Base-by-base conservation (phyloP, 208 protist species). In the Naegleria gruberi region DNA sequence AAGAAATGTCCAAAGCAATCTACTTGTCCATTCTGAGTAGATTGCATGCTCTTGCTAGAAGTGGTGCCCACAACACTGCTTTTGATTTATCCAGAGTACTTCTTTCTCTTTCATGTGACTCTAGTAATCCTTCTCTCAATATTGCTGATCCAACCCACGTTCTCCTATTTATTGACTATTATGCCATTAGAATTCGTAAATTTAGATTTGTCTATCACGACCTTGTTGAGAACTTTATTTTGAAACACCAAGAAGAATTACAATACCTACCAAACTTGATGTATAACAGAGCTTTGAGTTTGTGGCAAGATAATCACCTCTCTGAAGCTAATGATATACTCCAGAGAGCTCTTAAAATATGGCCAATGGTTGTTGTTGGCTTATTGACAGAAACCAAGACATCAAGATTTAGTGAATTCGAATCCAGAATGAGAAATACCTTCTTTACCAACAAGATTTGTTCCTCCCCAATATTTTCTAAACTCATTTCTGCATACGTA, bases 141-240 rank as follows among this genome's bases (percentile, higher is more conserved):
- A 30, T 42, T 34, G 42, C 17, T 46, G 82, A 86, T 46, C 82
- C 82, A 42, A 40, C 19, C 1, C 82, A 86, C 43, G 42, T 86
- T 47, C 34, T 86, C 17, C 34, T 86, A 46, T 86, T 86, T 46
- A 46, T 86, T 42, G 82, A 86, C n/a, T 86, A 47, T 30, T 86
- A 86, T 86, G 82, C 82, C 0, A 8, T 86, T 44, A 23, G 82
- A 15, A 37, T 40, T 86, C 30, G 42, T 42, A 43, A 86, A 86
- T 46, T 42, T 30, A 37, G 45, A 42, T 86, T 15, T 23, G 19
- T 86, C 8, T 42, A 34, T 10, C 17, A 44, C 12, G 23, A 43
- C 15, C 12, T 86, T 45, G 8, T 34, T 4, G 23, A 42, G 45
- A 30, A 47, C 3, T 86, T 40, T 15, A 86, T 26, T 10, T 45